Percentiles rank a stretch among this genome's conserved stretches.
Conservation (phyloP, 2,329 filamentous ascomycete genomes). For the Aspergillus sp. region DNA sequence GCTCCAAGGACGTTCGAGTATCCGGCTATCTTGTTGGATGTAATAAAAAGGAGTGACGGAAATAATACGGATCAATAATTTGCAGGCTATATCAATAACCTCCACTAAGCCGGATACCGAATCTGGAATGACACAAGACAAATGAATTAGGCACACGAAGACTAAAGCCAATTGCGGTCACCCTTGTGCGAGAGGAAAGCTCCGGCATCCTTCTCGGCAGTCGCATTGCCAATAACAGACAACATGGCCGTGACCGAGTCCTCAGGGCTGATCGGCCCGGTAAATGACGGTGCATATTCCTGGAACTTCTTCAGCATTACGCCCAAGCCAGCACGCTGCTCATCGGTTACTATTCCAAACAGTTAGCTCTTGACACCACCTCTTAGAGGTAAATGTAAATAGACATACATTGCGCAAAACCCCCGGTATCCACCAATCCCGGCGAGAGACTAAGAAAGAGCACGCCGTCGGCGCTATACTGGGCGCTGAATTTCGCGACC, state of each 20-base stretch:
- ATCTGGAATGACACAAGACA: too few species aligned
- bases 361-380: background rate
- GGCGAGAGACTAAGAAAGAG: constrained; percentile 55
- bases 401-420: constrained; percentile 22
- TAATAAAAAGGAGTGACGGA: too few species aligned
- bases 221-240: constrained; percentile 40
- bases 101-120: too few species aligned
- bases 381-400: background rate
- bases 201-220: too few species aligned
- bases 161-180: too few species aligned
- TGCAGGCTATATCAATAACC: too few species aligned
- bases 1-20: too few species aligned
- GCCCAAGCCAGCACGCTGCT: constrained; percentile 21
- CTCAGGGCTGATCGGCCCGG: constrained; percentile 35
- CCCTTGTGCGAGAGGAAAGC: too few species aligned
- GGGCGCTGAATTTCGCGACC: constrained; percentile 54
- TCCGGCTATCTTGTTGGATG: too few species aligned
- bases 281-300: constrained; percentile 43
- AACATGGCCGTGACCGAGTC: constrained; percentile 36
- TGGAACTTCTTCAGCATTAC: constrained; percentile 31
- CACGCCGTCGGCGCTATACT: constrained; percentile 52
- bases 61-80: too few species aligned
- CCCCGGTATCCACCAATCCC: constrained; percentile 50
- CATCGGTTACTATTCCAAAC: background rate
- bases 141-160: too few species aligned